Evolutionary conservation across 768 basidiomycete genomes (phyloP).

Genomic region (Daedaleopsis nitida): DNA sequence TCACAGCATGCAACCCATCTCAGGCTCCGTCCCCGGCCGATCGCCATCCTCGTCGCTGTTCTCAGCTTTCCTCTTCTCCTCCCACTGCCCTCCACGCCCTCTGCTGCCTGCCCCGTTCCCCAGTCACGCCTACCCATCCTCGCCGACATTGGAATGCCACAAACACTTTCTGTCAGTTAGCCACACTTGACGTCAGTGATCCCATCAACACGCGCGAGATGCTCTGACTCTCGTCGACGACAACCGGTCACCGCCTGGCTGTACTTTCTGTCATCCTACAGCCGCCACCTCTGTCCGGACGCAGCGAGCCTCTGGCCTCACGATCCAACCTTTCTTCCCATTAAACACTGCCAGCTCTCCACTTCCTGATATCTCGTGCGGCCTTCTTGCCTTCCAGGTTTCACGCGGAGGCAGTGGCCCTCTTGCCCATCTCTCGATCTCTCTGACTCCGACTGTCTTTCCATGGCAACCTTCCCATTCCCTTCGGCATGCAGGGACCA

Average conservation of each 20-base stretch:
- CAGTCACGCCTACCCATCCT: not conserved
- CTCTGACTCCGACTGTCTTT: not conserved
- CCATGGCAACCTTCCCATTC: not conserved
- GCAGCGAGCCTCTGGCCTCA: not conserved
- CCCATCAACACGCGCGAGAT: not conserved
- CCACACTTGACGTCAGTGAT: not conserved
- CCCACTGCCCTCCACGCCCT: not conserved
- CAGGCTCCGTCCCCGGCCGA: not conserved
- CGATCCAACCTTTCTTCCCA: not conserved
- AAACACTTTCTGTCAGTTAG: not conserved
- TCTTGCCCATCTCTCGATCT: not conserved
- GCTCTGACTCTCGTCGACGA: not conserved
- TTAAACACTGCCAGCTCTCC: constrained; percentile 2
- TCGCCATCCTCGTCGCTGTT: not conserved
- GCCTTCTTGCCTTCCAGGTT: constrained; percentile 1
- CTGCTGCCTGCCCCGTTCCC: not conserved
- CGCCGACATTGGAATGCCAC: not conserved
- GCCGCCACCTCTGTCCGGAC: not conserved
- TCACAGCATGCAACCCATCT: constrained; percentile 14
- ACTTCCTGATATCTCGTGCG: constrained; percentile 1
- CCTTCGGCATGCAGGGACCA: no score
- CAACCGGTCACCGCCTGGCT: not conserved
- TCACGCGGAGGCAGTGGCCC: constrained; percentile 9
- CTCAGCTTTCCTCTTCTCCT: not conserved
- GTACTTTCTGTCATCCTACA: not conserved